Percentiles rank a stretch among this genome's conserved stretches.
These are phyloP conservation scores for Claviceps paspali DNA, from an alignment of 2,329 filamentous ascomycete genomes.

Conservation along the genomic window DNA sequence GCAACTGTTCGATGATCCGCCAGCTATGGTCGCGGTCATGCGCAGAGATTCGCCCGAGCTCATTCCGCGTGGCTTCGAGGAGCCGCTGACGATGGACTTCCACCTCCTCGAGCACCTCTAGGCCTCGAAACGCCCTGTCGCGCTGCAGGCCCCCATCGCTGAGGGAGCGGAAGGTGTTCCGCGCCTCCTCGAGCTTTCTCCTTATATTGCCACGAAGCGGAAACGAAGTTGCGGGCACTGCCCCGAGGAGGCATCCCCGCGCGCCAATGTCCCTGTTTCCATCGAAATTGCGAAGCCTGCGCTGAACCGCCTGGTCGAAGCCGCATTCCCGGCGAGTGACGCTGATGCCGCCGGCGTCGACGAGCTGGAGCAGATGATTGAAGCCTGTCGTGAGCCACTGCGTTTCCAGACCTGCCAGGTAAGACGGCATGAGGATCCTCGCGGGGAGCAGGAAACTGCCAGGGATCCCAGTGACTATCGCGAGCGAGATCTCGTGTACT, in stretches of 20 bases:
- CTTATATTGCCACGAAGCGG: slow-evolving; percentile 12
- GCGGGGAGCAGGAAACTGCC: too few species aligned
- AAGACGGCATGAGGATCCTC: slow-evolving; percentile 14
- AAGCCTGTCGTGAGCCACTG: slow-evolving; percentile 19
- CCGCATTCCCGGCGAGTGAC: slow-evolving; percentile 15
- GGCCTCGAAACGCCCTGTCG: slow-evolving; percentile 14
- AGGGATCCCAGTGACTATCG: too few species aligned
- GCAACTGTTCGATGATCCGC: slow-evolving; percentile 15
- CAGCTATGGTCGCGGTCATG: slow-evolving; percentile 7
- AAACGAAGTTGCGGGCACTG: too few species aligned
- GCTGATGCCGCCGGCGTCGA: slow-evolving; percentile 9
- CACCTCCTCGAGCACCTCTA: slow-evolving; percentile 17
- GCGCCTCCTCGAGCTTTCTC: slow-evolving; percentile 12
- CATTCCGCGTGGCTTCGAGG: slow-evolving; percentile 10
- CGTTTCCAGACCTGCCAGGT: slow-evolving; percentile 14
- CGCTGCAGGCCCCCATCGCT: slow-evolving; percentile 15
- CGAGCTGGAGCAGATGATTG: slow-evolving; percentile 12
- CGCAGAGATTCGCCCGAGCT: slow-evolving; percentile 6
- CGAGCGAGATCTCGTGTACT: too few species aligned
- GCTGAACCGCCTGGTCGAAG: slow-evolving; percentile 17
- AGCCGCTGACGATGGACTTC: slow-evolving; percentile 18
- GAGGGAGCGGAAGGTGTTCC: slow-evolving; percentile 13
- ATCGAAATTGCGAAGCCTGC: slow-evolving; percentile 18
- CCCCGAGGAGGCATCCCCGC: too few species aligned
- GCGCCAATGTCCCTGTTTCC: slow-evolving; percentile 10